Base-by-base conservation (phyloP, 192 early-diverging fungal genomes). In the Entomortierella parvispora region DNA sequence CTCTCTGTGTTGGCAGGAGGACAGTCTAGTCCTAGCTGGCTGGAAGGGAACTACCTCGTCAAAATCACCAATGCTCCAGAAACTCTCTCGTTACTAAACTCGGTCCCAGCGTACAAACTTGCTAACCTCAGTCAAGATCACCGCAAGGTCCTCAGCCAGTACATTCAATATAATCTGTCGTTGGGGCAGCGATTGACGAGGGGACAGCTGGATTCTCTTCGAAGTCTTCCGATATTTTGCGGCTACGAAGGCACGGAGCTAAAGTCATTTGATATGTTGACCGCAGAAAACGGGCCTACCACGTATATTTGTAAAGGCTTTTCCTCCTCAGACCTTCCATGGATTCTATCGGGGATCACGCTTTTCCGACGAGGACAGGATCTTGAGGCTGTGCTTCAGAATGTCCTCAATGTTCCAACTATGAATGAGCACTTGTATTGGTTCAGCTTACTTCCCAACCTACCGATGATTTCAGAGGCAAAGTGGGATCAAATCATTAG, bases 401-500 rank as follows among this genome's bases (percentile, higher is more conserved):
- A 40, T 5, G 37, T 40, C 37, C 37, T 40, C 7, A 40, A 12
- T 5, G 5, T 40, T 9, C 12, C 37, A 12, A 40, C 12, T 40
- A 5, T 40, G 5, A 12, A 40, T 12, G 37, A 40, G 37, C 12
- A 5, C 12, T 12, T 9, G 37, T 40, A 40, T 12, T 40, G 37
- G 37, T 40, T 12, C 37, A 5, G 37, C 5, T 12, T 40, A 9
- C 37, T 40, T 40, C 37, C 37, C 37, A 12, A 40, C 7, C 5
- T 40, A 5, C 12, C 12, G 12, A 40, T 9, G 37, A 9, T n/a
- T 8, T 17, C 5, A 5, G 37, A 40, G 37, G 12, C 20, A 9
- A 20, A 51, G 9, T 72, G 70, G 61, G 56, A 72, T 29, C 12
- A 25, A 1, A 65, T 72, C 12, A 12, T 72, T 18, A 10, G 23